phyloP scores from a whole-genome alignment of 2,329 filamentous ascomycete genomes.

The Microdochium bolleyi region DNA sequence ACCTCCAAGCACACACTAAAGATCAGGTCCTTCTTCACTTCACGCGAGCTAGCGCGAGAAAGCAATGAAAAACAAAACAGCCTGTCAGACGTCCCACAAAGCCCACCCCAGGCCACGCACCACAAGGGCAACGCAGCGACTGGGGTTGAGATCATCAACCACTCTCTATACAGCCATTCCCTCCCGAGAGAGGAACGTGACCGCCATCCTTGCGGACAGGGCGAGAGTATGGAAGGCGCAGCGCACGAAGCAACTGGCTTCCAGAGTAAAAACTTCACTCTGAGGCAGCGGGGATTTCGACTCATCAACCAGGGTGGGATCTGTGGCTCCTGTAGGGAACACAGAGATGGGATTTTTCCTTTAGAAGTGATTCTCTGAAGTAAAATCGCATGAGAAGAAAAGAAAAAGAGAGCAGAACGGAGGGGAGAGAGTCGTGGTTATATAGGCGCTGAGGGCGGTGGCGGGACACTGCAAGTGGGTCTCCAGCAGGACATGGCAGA shows the following conservation, averaged over 20 bases:
- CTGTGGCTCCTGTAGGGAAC: constrained; percentile 88
- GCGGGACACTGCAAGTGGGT: too few species aligned
- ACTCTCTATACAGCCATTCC: constrained; percentile 65
- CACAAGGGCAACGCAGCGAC: constrained; percentile 56
- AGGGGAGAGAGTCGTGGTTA: neutral
- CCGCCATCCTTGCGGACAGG: constrained; percentile 57
- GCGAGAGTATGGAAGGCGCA: constrained; percentile 40
- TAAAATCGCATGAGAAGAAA: constrained; percentile 3
- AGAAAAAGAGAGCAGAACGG: neutral
- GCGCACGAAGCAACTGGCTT: constrained; percentile 25
- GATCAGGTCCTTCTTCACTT: constrained; percentile 43
- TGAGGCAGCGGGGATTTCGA: constrained; percentile 75
- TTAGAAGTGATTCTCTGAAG: constrained; percentile 89
- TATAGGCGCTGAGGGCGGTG: neutral
- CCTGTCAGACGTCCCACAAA: constrained; percentile 88
- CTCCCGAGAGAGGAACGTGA: constrained; percentile 6
- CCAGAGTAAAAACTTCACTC: constrained; percentile 59
- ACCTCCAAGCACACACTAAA: too few species aligned
- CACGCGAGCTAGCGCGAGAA: constrained; percentile 37
- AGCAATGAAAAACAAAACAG: constrained; percentile 46
- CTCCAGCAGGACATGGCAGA: too few species aligned
- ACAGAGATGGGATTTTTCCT: constrained; percentile 88
- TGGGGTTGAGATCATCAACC: constrained; percentile 93
- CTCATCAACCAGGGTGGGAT: constrained; percentile 94
- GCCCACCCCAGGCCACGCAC: constrained; percentile 69